Percentiles rank a stretch among this genome's conserved stretches.
Evolutionary conservation across 768 basidiomycete species (phyloP).

Genomic region (Sporobolomyces phaffii): DNA sequence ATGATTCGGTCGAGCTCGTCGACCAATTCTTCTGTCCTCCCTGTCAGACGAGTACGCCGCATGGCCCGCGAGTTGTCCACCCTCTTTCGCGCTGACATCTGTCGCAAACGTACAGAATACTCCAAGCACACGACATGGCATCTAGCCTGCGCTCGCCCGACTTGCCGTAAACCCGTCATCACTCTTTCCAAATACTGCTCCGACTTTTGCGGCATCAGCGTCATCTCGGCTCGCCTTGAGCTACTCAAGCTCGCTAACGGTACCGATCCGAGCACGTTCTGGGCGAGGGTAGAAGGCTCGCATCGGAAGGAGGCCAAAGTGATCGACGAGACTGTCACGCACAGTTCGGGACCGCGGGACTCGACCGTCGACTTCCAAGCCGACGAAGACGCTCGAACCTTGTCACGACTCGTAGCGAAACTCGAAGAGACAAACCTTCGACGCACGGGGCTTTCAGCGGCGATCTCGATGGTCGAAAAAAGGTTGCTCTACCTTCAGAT

Average conservation of each 20-base stretch:
- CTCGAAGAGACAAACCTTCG: constrained; percentile 50
- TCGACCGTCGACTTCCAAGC: constrained; percentile 42
- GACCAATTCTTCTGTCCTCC: constrained; percentile 86
- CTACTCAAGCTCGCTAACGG: constrained; percentile 55
- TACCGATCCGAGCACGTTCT: constrained; percentile 50
- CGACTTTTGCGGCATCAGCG: constrained; percentile 67
- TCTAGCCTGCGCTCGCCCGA: constrained; percentile 48
- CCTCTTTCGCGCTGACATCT: constrained; percentile 55
- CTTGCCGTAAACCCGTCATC: constrained; percentile 74
- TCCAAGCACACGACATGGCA: constrained; percentile 42
- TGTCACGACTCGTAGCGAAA: constrained; percentile 50
- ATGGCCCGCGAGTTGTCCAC: too few relatives aligned
- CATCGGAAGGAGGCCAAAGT: constrained; percentile 63
- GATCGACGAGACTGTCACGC: constrained; percentile 50
- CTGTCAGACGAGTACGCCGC: constrained; percentile 69
- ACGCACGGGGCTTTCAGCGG: neutral
- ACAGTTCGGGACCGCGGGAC: constrained; percentile 2
- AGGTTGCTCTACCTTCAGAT: constrained; percentile 28
- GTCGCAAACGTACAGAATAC: constrained; percentile 50
- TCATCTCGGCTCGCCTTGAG: constrained; percentile 54
- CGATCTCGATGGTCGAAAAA: constrained; percentile 19
- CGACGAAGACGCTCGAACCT: constrained; percentile 30
- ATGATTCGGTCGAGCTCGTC: constrained; percentile 74
- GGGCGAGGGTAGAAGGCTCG: constrained; percentile 67
- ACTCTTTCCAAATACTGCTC: constrained; percentile 87